phyloP scores from a whole-genome alignment of 2,329 filamentous ascomycete species.

The Neonectria neomacrospora region DNA sequence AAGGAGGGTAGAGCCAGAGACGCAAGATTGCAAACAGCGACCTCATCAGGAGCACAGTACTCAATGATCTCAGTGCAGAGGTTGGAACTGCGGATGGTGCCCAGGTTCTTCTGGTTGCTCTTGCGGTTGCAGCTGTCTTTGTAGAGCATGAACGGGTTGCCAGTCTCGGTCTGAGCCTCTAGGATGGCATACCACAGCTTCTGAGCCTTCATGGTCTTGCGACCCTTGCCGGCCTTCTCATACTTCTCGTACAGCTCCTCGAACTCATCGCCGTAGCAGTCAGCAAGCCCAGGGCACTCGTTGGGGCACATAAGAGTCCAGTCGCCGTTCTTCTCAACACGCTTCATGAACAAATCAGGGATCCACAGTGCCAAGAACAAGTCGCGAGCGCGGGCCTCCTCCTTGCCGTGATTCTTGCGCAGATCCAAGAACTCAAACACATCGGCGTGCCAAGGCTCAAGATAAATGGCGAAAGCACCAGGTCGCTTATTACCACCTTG shows the following conservation, averaged over 20 bases:
- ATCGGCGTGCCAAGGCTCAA: conserved; percentile 98
- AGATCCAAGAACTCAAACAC: conserved; percentile 98
- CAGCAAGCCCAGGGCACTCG: conserved; percentile 92
- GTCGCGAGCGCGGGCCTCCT: conserved; percentile 95
- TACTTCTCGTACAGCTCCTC: conserved; percentile 95
- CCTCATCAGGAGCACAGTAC: conserved; percentile 96
- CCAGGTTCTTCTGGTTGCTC: conserved; percentile 99
- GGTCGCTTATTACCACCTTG: conserved; percentile 99
- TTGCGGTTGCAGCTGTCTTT: conserved; percentile 98
- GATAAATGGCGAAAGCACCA: conserved; percentile 97
- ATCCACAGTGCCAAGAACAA: conserved; percentile 99
- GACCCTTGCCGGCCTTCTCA: conserved; percentile 86
- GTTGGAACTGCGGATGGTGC: conserved; percentile 98
- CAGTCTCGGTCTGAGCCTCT: conserved; percentile 98
- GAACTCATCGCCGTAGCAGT: conserved; percentile 98
- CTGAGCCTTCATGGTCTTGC: conserved; percentile 93
- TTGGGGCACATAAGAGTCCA: conserved; percentile 99
- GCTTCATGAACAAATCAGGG: conserved; percentile 99
- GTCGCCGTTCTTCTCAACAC: conserved; percentile 93
- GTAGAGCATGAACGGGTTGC: conserved; percentile 99
- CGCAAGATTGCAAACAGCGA: conserved; percentile 97
- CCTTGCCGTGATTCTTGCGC: conserved; percentile 99
- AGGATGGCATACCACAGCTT: conserved; percentile 99
- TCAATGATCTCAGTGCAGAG: conserved; percentile 99
- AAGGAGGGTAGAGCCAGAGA: conserved; percentile 92